These are phyloP conservation scores for Ottelia alismoides DNA, from an alignment of 106 monocot genomes.

Conservation along the genomic window DNA sequence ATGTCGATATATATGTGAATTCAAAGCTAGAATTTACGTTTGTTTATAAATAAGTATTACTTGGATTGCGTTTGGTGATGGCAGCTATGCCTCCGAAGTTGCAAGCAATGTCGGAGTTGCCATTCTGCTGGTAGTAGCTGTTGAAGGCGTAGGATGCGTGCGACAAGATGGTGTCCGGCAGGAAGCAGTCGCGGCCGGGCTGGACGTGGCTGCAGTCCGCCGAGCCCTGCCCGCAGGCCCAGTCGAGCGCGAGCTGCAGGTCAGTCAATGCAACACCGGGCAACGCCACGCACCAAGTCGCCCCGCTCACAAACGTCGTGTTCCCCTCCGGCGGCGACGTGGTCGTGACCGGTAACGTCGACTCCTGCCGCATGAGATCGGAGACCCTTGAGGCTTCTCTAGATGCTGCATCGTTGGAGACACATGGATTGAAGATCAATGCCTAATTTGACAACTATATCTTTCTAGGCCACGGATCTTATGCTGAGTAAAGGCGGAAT, in stretches of 20 bases:
- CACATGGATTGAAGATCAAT: too few species aligned
- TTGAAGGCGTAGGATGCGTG: slow-evolving; percentile 97
- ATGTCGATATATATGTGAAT: not conserved
- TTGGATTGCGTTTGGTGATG: slow-evolving; percentile 54
- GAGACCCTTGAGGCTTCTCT: too few species aligned
- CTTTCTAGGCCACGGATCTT: too few species aligned
- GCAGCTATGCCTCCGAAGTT: slow-evolving; percentile 78
- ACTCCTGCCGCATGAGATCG: too few species aligned
- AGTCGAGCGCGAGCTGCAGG: slow-evolving; percentile 72
- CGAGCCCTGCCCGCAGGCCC: slow-evolving; percentile 63
- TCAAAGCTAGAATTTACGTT: not conserved
- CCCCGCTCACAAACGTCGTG: slow-evolving; percentile 75
- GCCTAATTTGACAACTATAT: too few species aligned
- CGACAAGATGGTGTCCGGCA: slow-evolving; percentile 54
- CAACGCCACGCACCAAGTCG: slow-evolving; percentile 74
- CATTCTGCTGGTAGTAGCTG: slow-evolving; percentile 95
- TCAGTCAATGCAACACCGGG: slow-evolving; percentile 27
- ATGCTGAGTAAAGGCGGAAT: too few species aligned
- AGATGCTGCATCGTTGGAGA: too few species aligned
- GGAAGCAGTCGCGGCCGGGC: slow-evolving; percentile 45
- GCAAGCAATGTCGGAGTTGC: slow-evolving; percentile 88
- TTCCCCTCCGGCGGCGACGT: slow-evolving; percentile 84
- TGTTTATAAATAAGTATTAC: slow-evolving; percentile 17
- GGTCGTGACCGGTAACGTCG: slow-evolving; percentile 25
- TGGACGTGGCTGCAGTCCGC: slow-evolving; percentile 59